Evolutionary conservation across 106 monocot species (phyloP).

Genomic region (Iris macrosiphon): DNA sequence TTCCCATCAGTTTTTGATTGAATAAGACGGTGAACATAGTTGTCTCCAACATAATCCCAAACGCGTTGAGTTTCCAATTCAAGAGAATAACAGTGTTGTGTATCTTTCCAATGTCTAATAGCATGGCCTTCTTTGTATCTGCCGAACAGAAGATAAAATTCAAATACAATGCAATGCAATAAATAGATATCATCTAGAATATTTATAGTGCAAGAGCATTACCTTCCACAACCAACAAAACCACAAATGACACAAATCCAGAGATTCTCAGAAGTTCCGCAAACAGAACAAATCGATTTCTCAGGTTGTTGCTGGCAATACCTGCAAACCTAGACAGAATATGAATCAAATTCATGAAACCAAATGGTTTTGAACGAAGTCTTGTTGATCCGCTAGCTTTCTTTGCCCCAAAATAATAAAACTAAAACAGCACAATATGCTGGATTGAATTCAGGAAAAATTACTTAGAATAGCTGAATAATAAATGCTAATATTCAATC

Average conservation of each 20-base stretch:
- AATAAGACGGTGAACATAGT: slow-evolving; percentile 94
- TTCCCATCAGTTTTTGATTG: slow-evolving; percentile 96
- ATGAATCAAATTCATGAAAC: slow-evolving; percentile 2
- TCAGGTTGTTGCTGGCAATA: slow-evolving; percentile 89
- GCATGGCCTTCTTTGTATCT: slow-evolving; percentile 94
- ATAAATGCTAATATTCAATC: too few species aligned
- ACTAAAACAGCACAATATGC: too few species aligned
- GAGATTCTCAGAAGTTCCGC: slow-evolving; percentile 65
- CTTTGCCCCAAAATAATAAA: too few species aligned
- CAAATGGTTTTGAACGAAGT: too few species aligned
- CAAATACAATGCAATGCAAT: too few species aligned
- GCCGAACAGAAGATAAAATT: not conserved
- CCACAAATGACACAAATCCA: slow-evolving; percentile 91
- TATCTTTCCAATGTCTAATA: slow-evolving; percentile 87
- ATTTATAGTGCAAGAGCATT: not conserved
- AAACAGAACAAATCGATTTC: slow-evolving; percentile 70
- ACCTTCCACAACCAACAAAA: slow-evolving; percentile 87
- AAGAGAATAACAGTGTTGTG: slow-evolving; percentile 92
- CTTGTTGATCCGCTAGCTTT: too few species aligned
- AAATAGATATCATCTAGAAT: too few species aligned
- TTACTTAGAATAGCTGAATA: too few species aligned
- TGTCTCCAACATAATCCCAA: slow-evolving; percentile 96
- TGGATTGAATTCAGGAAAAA: too few species aligned
- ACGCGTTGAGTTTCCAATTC: slow-evolving; percentile 85
- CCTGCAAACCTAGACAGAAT: slow-evolving; percentile 66